Evolutionary conservation across 2,329 filamentous ascomycete genomes (phyloP).

Genomic region (Aspergillaceae sp.): DNA sequence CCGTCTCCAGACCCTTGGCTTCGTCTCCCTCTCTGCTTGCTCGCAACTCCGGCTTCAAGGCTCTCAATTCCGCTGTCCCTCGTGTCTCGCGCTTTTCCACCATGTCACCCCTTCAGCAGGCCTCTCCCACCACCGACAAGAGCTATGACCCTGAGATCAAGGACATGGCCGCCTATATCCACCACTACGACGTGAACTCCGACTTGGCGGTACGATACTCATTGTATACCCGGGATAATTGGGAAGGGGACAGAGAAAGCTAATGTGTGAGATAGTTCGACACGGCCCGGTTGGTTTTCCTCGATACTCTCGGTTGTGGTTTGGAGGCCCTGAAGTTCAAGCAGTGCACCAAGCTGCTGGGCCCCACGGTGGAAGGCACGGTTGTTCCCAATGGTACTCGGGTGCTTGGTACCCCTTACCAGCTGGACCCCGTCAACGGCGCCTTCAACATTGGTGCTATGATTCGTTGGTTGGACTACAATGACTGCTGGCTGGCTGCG

Average conservation of each 20-base stretch:
- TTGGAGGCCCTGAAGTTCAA: conserved; percentile 92
- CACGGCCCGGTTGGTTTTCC: conserved; percentile 90
- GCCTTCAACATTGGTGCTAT: conserved; percentile 99
- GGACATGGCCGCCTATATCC: conserved; percentile 91
- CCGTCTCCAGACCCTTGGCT: conserved; percentile 21
- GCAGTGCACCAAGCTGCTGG: conserved; percentile 90
- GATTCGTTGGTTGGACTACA: conserved; percentile 99
- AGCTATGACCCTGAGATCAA: conserved; percentile 86
- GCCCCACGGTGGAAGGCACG: conserved; percentile 83
- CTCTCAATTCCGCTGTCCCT: conserved; percentile 12
- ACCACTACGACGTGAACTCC: conserved; percentile 82
- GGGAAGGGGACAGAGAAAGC: not conserved
- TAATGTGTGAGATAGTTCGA: conserved; percentile 50
- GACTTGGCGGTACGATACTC: conserved; percentile 69
- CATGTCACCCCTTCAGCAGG: conserved; percentile 33
- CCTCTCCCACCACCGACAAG: conserved; percentile 33
- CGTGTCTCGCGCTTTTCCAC: conserved; percentile 34
- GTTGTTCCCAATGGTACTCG: conserved; percentile 83
- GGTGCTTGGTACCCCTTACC: conserved; percentile 84
- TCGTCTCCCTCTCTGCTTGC: conserved; percentile 11
- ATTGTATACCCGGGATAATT: not conserved
- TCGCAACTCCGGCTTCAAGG: conserved; percentile 8
- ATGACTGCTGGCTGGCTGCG: conserved; percentile 98
- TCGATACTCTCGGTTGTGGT: conserved; percentile 94
- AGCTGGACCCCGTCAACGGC: conserved; percentile 88